Percentiles rank a stretch among this genome's conserved stretches.
Evolutionary conservation across 2,329 filamentous ascomycete genomes (phyloP).

Genomic region (Apiospora rasikravindrae): DNA sequence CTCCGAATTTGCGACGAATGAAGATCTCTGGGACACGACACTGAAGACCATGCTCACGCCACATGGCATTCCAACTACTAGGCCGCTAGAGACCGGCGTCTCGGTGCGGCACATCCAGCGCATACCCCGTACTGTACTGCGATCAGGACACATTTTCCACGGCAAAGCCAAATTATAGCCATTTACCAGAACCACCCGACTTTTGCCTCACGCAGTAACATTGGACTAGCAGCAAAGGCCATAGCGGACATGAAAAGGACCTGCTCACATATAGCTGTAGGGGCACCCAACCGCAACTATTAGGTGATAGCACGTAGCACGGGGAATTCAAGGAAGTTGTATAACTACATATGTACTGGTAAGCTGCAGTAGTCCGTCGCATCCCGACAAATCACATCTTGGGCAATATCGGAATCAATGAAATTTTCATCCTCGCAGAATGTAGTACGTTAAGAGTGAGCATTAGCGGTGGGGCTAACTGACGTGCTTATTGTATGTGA

Average conservation of each 20-base stretch:
- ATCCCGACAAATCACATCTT: background rate
- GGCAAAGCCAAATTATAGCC: background rate
- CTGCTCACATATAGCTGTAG: background rate
- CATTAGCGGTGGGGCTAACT: background rate
- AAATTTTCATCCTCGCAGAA: background rate
- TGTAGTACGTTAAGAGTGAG: background rate
- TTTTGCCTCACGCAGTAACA: background rate
- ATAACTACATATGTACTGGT: background rate
- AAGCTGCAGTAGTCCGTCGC: background rate
- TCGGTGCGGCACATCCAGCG: background rate
- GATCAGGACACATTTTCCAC: background rate
- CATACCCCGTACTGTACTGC: background rate
- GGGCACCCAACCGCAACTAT: background rate
- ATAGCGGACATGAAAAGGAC: background rate
- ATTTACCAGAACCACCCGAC: background rate
- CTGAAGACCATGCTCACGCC: background rate
- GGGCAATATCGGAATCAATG: background rate
- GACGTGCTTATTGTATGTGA: background rate
- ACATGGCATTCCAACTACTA: background rate
- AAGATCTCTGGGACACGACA: background rate
- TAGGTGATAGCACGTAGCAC: background rate
- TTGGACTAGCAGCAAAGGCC: background rate
- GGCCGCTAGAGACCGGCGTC: constrained; percentile 9
- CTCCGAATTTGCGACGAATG: background rate
- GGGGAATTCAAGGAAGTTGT: background rate